These are phyloP conservation scores for Aurantiochytrium sp. DNA, from an alignment of 108 stramenopile genomes.

Conservation along the genomic window DNA sequence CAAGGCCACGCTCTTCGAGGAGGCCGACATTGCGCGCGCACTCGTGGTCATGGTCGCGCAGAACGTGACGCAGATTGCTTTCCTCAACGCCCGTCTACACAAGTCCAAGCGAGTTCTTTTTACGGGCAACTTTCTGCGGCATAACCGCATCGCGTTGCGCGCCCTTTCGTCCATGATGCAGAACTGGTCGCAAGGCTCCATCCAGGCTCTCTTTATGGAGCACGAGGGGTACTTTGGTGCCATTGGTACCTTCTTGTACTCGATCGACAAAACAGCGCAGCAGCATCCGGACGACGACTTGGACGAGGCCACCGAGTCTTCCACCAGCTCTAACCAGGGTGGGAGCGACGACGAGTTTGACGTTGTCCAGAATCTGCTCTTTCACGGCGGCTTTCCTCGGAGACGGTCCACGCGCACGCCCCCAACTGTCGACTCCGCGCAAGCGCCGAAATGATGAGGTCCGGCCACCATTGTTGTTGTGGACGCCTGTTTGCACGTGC, in stretches of 20 bases:
- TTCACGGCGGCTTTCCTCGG: background rate
- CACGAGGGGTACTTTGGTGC: conserved; percentile 91
- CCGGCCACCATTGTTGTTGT: too few relatives aligned
- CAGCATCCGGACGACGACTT: background rate
- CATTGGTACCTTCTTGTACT: conserved; percentile 73
- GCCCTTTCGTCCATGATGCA: conserved; percentile 88
- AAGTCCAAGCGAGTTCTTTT: conserved; percentile 83
- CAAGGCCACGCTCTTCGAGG: conserved; percentile 62
- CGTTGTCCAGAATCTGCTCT: background rate
- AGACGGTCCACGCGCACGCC: background rate
- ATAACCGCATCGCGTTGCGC: conserved; percentile 79
- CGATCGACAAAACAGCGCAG: background rate
- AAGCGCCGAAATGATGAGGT: background rate
- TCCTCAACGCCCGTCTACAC: conserved; percentile 83
- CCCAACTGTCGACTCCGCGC: too few relatives aligned
- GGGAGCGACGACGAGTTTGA: background rate
- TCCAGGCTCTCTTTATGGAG: conserved; percentile 94
- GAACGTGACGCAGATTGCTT: conserved; percentile 95
- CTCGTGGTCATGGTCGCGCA: conserved; percentile 93
- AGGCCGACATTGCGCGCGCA: conserved; percentile 91
- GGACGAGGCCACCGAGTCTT: background rate
- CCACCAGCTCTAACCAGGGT: background rate
- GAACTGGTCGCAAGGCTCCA: conserved; percentile 88
- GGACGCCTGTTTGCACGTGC: too few relatives aligned
- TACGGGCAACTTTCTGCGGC: conserved; percentile 91